Evolutionary conservation across 805 yeast genomes (phyloP), one percentile per base, ranked within the genome.

Genomic region (Limtongia smithiae): DNA sequence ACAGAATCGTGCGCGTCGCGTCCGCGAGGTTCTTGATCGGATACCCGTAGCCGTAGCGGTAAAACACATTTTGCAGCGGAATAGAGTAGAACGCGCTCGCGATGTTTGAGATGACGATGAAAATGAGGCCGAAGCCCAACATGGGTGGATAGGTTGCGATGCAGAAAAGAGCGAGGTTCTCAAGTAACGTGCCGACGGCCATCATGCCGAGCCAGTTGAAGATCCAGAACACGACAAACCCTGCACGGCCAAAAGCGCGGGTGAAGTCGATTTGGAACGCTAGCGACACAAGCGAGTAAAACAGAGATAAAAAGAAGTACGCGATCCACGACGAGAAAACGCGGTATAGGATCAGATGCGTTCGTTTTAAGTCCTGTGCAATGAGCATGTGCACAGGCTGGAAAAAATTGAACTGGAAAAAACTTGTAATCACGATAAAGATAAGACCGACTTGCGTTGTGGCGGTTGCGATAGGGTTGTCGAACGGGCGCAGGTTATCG

Each of bases 221-320:
- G 78, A 82, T 74, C 94, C 94, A 86, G 54, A 76, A 77, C 1
- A 85, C 81, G 34, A 85, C 74, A 65, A 85, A 85, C 0, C 94
- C 94, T 7, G 80, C 78, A 27, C 66, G 71, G 1, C 87, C 89
- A 68, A 79, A 84, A 0, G 85, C 68, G 2, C 46, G 60, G 12
- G 77, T 73, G 62, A 82, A 76, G 58, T 79, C 76, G 27, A 83
- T 73, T 60, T 83, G 87, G 71, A 80, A 81, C 1, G 85, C 86
- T 15, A 83, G 76, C 33, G 85, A 75, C 4, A 85, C 79, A 30
- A 79, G 66, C 22, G 81, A 73, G 59, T 76, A 77, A 41, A 78
- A 75, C 33, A 85, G 67, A 20, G 88, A 77, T 22, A 83, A 60
- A 20, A 83, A 58, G 41, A 85, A 53, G 59, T 73, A 84, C 4